phyloP scores from a whole-genome alignment of 106 monocot genomes.

The Platanthera guangdongensis region DNA sequence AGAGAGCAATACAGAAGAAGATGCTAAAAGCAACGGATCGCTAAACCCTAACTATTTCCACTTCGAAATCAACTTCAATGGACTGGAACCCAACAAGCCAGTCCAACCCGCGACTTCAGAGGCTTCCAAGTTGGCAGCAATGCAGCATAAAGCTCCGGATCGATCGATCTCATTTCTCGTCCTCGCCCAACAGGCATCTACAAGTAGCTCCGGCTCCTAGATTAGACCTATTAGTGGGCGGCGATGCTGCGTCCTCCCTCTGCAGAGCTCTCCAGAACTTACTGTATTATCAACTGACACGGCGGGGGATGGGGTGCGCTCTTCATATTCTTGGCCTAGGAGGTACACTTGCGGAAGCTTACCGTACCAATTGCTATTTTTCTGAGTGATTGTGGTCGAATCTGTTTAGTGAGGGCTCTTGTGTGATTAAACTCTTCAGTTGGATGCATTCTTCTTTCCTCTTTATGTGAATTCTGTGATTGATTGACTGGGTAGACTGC shows the following conservation, averaged over 20 bases:
- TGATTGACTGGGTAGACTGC: neutral
- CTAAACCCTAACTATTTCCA: conserved; percentile 4
- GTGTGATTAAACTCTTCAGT: conserved; percentile 4
- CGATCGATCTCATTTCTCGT: neutral
- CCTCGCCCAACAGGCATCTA: neutral
- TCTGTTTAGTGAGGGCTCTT: neutral
- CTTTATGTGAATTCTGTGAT: neutral
- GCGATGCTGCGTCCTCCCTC: neutral
- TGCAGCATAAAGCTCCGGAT: neutral
- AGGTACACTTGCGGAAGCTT: conserved; percentile 1
- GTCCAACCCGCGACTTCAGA: neutral
- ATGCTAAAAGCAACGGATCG: neutral
- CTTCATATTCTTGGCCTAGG: neutral
- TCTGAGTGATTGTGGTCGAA: neutral
- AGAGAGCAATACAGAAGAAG: neutral
- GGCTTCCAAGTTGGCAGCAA: neutral
- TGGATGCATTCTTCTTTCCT: neutral
- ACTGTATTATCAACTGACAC: neutral
- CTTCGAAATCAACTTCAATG: neutral
- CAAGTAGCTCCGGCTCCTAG: neutral
- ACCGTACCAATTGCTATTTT: neutral
- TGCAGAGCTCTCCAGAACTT: conserved; percentile 1
- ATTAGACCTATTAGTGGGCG: neutral
- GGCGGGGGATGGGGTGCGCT: neutral
- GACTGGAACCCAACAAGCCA: neutral